Conservation (phyloP, 306 rosid genomes). For the Lupinus albus region DNA sequence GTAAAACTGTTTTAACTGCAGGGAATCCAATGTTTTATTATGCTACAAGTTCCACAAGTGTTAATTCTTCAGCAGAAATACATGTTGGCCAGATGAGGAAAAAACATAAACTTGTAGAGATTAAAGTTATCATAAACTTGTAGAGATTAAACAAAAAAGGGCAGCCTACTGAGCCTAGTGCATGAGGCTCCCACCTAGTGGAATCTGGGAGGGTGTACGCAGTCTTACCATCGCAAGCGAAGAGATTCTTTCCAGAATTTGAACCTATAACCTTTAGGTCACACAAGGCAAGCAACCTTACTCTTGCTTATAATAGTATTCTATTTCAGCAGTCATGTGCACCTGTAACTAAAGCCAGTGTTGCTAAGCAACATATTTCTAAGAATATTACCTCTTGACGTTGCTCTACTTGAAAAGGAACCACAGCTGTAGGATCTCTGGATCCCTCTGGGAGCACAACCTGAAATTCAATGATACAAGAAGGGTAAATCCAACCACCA, state of each 20-base stretch:
- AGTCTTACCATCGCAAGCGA: too few relatives aligned
- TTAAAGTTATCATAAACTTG: neutral
- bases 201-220: too few relatives aligned
- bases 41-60: conserved; percentile 19
- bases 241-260: too few relatives aligned
- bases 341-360: conserved; percentile 33
- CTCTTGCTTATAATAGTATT: neutral
- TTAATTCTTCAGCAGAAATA: conserved; percentile 24
- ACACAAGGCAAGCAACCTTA: too few relatives aligned
- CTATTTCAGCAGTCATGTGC: conserved; percentile 6
- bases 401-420: conserved; percentile 84
- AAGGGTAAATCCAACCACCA: conserved; percentile 33
- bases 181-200: too few relatives aligned
- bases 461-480: conserved; percentile 51
- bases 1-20: conserved; percentile 32
- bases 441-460: conserved; percentile 97
- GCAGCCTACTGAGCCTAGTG: too few relatives aligned
- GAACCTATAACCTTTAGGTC: too few relatives aligned
- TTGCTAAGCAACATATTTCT: conserved; percentile 4
- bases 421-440: conserved; percentile 67
- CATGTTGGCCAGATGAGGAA: conserved; percentile 6
- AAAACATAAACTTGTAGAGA: conserved; percentile 6
- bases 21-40: conserved; percentile 27
- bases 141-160: conserved; percentile 7
- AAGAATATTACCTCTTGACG: conserved; percentile 65